Evolutionary conservation across 805 yeast genomes (phyloP).

Genomic region (Nakazawaea wickerhamii): DNA sequence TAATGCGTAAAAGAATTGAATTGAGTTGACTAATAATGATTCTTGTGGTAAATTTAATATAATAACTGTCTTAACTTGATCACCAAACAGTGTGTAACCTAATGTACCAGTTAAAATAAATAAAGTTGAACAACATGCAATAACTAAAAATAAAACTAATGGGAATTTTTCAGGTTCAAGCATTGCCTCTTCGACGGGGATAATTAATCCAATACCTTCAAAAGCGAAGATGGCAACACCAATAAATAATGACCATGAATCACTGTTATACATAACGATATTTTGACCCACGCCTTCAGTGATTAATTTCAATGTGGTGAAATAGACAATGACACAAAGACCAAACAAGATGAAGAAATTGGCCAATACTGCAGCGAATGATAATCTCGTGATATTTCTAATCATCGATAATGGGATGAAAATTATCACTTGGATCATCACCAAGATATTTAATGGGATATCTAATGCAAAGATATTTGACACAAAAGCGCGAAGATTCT

Average conservation of each 20-base stretch:
- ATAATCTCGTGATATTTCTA: constrained; percentile 70
- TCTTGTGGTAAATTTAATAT: constrained; percentile 67
- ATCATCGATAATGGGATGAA: constrained; percentile 67
- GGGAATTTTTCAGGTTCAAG: constrained; percentile 70
- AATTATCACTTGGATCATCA: constrained; percentile 48
- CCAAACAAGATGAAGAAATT: constrained; percentile 66
- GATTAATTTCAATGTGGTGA: constrained; percentile 41
- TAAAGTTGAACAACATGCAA: constrained; percentile 54
- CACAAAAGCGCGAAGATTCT: constrained; percentile 61
- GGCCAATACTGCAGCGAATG: constrained; percentile 67
- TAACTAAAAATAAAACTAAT: constrained; percentile 53
- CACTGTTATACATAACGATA: constrained; percentile 47
- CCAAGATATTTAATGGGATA: constrained; percentile 38
- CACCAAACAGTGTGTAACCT: constrained; percentile 70
- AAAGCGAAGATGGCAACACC: constrained; percentile 88
- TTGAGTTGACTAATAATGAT: constrained; percentile 52
- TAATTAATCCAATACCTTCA: constrained; percentile 78
- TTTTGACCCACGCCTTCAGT: constrained; percentile 43
- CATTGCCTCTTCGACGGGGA: constrained; percentile 83
- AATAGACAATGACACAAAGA: constrained; percentile 56
- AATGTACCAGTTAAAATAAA: constrained; percentile 61
- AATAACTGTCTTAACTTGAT: constrained; percentile 58
- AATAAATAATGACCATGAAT: constrained; percentile 64
- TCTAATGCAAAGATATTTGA: constrained; percentile 40
- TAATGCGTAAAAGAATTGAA: constrained; percentile 66